Evolutionary conservation across 2,329 filamentous ascomycete species (phyloP), one percentile per base, ranked within the genome.

Genomic region (Sporothrix mexicana): DNA sequence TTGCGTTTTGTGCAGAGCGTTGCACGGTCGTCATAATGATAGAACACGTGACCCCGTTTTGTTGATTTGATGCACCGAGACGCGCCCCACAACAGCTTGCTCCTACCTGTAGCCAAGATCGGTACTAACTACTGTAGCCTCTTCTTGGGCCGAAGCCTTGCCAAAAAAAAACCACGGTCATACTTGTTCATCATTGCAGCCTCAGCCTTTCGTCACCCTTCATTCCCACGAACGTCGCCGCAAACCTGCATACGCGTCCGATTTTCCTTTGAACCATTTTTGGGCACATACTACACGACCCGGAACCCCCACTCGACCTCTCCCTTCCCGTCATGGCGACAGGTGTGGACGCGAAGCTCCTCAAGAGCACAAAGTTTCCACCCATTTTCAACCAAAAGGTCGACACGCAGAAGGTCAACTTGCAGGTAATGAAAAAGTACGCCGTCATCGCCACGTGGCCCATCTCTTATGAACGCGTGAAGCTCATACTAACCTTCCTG

Each of bases 391-490:
- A 89, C 80, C 91, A 93, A 80, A 98, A 98, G 85, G 96, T 99
- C 76, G 95, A 99, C 85, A 97, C 97, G 89, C 90, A 91, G 77
- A 98, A 98, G 85, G 94, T 99, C 82, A 98, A 99, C 80, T 86
- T 97, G 69, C 94, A 97, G 82, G 93, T 99, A 72, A 97, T 99
- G 90, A 98, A 98, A 87, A 97, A 96, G 93, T 97, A 80, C 79
- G 91, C 83, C 74, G n/a, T 25, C 25, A 10, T 2, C 7, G 8
- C 4, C 15, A 17, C 9, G 13, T 51, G 30, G 30, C 30, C 13
- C 15, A 6, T 36, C 4, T 9, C 13, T n/a, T 25, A 15, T 51
- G 3, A 7, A 51, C n/a, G 30, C 5, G 12, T 17, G 5, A 1
- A 2, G 23, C 49, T 61, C n/a, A 71, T 64, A 15, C 59, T 64